A percentile compares a stretch with the other conserved stretches of the same genome.
phyloP scores from a whole-genome alignment of 345 rosid genomes.

The Microcos paniculata region DNA sequence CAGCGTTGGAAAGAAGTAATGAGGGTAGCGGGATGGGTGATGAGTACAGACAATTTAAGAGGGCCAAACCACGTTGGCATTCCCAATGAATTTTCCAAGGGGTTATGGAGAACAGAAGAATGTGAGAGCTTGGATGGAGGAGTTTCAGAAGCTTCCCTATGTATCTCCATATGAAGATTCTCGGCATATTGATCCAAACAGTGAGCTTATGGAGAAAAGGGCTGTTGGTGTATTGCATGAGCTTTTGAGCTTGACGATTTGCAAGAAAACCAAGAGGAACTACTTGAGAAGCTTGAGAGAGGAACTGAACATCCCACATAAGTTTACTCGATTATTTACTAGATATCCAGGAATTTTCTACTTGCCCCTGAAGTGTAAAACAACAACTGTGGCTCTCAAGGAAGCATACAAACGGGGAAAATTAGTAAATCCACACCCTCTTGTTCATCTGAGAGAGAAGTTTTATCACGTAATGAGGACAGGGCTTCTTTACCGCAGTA shows the following conservation, averaged over 20 bases:
- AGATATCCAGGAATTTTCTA: slow-evolving; percentile 94
- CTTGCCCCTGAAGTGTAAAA: slow-evolving; percentile 93
- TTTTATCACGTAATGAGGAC: slow-evolving; percentile 89
- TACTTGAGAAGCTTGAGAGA: slow-evolving; percentile 87
- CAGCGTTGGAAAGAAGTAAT: slow-evolving; percentile 59
- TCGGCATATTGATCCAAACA: slow-evolving; percentile 64
- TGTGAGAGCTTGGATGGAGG: slow-evolving; percentile 95
- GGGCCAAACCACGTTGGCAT: slow-evolving; percentile 65
- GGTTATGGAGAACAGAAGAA: slow-evolving; percentile 95
- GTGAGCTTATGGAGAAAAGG: slow-evolving; percentile 96
- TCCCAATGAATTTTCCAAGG: slow-evolving; percentile 85
- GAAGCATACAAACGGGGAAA: slow-evolving; percentile 87
- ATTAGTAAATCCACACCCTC: slow-evolving; percentile 79
- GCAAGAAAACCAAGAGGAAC: slow-evolving; percentile 95
- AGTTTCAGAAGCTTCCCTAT: slow-evolving; percentile 91
- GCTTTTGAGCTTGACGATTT: slow-evolving; percentile 80
- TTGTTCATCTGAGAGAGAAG: slow-evolving; percentile 65
- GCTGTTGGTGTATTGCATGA: slow-evolving; percentile 93
- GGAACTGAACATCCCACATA: slow-evolving; percentile 79
- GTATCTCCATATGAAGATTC: slow-evolving; percentile 90
- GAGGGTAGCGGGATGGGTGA: slow-evolving; percentile 41
- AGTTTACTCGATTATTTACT: slow-evolving; percentile 84
- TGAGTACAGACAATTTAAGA: slow-evolving; percentile 73
- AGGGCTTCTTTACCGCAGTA: slow-evolving; percentile 74
- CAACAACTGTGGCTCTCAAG: slow-evolving; percentile 78